Conservation (phyloP, 1,284 basidiomycete genomes). For the Singerocomus rubriflavus region DNA sequence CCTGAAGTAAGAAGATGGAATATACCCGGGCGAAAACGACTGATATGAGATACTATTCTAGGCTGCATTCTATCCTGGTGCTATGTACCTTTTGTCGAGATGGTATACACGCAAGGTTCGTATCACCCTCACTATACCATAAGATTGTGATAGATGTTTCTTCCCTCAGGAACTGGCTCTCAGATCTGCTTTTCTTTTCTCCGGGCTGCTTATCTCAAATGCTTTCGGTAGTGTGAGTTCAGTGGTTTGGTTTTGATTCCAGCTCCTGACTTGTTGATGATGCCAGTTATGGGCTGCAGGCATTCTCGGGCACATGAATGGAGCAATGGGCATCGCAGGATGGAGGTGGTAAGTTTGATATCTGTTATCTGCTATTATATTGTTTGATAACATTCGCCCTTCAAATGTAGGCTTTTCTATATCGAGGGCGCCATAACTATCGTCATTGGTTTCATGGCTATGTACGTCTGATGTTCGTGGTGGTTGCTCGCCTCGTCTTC, state of each 20-base stretch:
- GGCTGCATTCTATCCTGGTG: conserved; percentile 65
- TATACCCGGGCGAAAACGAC: no score
- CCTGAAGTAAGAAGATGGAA: conserved; percentile 43
- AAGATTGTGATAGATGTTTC: not conserved
- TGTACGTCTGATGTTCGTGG: conserved; percentile 37
- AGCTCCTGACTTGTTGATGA: not conserved
- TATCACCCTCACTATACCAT: no score
- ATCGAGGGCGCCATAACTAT: conserved; percentile 64
- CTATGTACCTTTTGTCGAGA: conserved; percentile 57
- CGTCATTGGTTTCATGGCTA: conserved; percentile 49
- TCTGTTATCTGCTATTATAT: no score
- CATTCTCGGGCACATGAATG: conserved; percentile 68
- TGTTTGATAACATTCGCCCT: no score
- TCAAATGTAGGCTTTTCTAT: conserved; percentile 38
- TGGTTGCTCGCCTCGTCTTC: not conserved
- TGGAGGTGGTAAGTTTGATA: conserved; percentile 62
- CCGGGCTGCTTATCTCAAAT: conserved; percentile 67
- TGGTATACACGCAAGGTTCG: conserved; percentile 49
- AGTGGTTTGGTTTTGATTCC: not conserved
- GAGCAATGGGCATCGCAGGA: conserved; percentile 60
- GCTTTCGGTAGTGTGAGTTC: conserved; percentile 66
- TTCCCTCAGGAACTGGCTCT: conserved; percentile 60
- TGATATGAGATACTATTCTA: conserved; percentile 10
- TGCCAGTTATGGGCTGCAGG: conserved; percentile 62
- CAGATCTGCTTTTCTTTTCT: conserved; percentile 67